Evolutionary conservation across 2,329 filamentous ascomycete genomes (phyloP), one percentile per base, ranked within the genome.

Genomic region (Nakataea oryzae): DNA sequence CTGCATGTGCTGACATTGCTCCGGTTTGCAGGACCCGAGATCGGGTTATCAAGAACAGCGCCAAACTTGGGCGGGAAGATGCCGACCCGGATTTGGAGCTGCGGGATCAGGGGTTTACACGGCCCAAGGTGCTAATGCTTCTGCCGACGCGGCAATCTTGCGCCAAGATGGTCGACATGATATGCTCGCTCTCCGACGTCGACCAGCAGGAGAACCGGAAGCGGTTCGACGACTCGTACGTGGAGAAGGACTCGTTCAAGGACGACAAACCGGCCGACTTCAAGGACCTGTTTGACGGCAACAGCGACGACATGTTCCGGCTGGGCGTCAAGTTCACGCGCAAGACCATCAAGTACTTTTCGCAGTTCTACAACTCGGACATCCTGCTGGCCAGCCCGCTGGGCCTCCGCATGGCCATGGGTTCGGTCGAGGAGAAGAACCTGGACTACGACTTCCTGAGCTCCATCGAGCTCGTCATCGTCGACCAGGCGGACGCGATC

Each of bases 241-340:
- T 87, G 8, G 83, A 87, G 30, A 83, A 85, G 54, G 84, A 89
- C 27, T 82, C 86, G 63, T 88, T 91, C 67, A 85, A 87, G 29
- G 78, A 83, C 11, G 86, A 90, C 70, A 91, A 91, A 70, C 88
- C 95, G 0, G 88, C 87, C 3, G 95, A 97, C 72, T 97, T 96
- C 75, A 81, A 84, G 28, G 90, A 96, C 62, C 81, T 97, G 0
- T 99, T 99, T 70, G 88, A 88, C 64, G 95, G 95, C 63, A 97
- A 97, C 71, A 91, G 96, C 72, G 95, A 97, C 72, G 95, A 99
- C 75, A 95, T 96, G 84, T 99, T 97, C 77, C 86, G 93, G 3
- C 79, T 97, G 2, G 95, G 93, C n/a, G 75, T 99, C 71, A 99
- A 97, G 74, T 96, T 99, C 73, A 97, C 95, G 0, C 86, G 95